phyloP scores from a whole-genome alignment of 805 yeast species.

The Schizosaccharomyces cryophilus region DNA sequence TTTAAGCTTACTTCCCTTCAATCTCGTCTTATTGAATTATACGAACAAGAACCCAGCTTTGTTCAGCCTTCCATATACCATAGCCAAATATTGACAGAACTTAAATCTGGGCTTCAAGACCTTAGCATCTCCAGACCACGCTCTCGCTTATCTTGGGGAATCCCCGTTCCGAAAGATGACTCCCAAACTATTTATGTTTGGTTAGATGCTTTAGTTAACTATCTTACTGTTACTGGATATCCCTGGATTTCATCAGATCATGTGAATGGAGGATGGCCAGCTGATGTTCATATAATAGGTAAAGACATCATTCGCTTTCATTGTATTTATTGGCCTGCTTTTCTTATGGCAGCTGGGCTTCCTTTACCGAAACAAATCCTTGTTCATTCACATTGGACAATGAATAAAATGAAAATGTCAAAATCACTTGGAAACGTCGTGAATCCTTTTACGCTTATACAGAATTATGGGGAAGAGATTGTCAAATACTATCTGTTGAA shows the following conservation, averaged over 20 bases:
- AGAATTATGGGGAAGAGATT: slow-evolving; percentile 34
- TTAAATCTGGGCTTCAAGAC: slow-evolving; percentile 30
- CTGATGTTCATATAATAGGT: slow-evolving; percentile 57
- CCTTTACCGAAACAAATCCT: slow-evolving; percentile 48
- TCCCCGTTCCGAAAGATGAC: slow-evolving; percentile 58
- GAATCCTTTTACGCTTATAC: slow-evolving; percentile 50
- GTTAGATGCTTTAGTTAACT: slow-evolving; percentile 85
- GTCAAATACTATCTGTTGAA: slow-evolving; percentile 54
- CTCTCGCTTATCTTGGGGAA: slow-evolving; percentile 65
- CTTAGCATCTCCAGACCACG: slow-evolving; percentile 73
- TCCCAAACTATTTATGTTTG: slow-evolving; percentile 76
- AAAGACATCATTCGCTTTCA: slow-evolving; percentile 69
- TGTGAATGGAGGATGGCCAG: slow-evolving; percentile 27
- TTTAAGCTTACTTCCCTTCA: slow-evolving; percentile 47
- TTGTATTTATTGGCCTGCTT: slow-evolving; percentile 81
- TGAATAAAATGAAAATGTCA: slow-evolving; percentile 79
- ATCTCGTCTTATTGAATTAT: slow-evolving; percentile 23
- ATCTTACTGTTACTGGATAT: slow-evolving; percentile 48
- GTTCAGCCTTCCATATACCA: slow-evolving; percentile 42
- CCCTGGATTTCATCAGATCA: slow-evolving; percentile 15
- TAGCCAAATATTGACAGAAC: slow-evolving; percentile 29
- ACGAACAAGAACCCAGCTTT: slow-evolving; percentile 28
- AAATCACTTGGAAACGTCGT: slow-evolving; percentile 83
- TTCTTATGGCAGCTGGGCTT: slow-evolving; percentile 58
- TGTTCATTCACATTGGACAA: slow-evolving; percentile 88